Evolutionary conservation across 1,139 yeast species (phyloP), one percentile per base, ranked within the genome.

Genomic region (Candida gigantensis): DNA sequence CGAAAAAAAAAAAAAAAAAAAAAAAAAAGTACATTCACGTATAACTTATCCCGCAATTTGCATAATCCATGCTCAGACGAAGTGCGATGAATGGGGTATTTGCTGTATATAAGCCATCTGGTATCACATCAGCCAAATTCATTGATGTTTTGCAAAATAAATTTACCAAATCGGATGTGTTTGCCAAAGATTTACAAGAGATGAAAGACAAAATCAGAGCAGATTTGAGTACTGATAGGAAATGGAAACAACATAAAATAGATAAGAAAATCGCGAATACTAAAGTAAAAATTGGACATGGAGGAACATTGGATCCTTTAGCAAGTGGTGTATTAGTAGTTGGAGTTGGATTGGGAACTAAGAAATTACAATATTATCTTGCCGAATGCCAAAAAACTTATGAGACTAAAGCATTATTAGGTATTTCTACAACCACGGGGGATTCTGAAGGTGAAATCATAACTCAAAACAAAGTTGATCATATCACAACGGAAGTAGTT

Each of bases 251-350:
- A 60, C 62, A 57, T 52, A 64, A 58, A 55, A 72, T 61, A 50
- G 69, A 48, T 38, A 72, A 79, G 41, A 72, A 72, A 37, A 65
- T 74, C 23, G 62, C 74, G 32, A 62, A 76, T n/a, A 34, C 45
- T 8, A 81, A 80, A 51, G 78, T 90, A 20, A 92, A 94, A 55
- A 84, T 92, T 67, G 99, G 99, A 1, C 99, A 94, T 60, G 99
- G 98, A 6, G 99, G 99, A 5, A 92, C 99, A 0, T 68, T 94
- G 30, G 99, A 94, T 54, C 97, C 97, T 0, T 61, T 88, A 39
- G 99, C 99, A 0, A 81, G 89, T 20, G 99, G 99, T 6, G 92
- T 92, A 2, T 60, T 92, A 41, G 94, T 94, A 2, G 74, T 94
- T 41, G 99, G 98, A 3, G 77, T 94, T 17, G 97, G 97, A 7